Conservation (phyloP, 1,284 basidiomycete genomes). For the Puccinia coronata region DNA sequence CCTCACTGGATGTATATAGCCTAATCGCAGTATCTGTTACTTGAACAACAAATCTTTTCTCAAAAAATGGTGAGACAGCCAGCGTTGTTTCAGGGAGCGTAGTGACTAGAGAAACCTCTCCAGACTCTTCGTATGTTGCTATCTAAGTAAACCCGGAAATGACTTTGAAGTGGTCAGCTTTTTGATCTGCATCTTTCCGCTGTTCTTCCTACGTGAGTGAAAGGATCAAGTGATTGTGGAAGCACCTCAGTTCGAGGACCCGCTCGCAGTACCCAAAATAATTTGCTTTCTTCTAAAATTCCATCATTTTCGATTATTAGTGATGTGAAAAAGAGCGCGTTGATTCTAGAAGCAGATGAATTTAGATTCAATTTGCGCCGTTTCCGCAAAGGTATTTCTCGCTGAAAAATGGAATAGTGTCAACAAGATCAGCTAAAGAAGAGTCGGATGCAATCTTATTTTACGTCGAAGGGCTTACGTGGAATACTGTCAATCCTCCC, state of each 20-base stretch:
- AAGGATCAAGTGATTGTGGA: neutral
- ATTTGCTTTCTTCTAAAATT: conserved; percentile 10
- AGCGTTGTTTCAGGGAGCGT: conserved; percentile 18
- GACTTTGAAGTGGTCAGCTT: neutral
- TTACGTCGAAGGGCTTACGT: neutral
- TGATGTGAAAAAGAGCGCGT: conserved; percentile 21
- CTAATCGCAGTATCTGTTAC: conserved; percentile 20
- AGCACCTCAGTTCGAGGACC: conserved; percentile 31
- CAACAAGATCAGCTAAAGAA: neutral
- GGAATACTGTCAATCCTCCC: conserved; percentile 46
- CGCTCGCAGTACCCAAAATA: conserved; percentile 25
- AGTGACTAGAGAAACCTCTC: neutral
- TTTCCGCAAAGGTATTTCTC: conserved; percentile 40
- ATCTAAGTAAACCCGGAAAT: conserved; percentile 19
- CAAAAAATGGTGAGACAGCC: conserved; percentile 31
- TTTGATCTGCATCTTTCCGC: neutral
- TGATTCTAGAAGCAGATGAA: neutral
- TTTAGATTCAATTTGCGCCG: conserved; percentile 9
- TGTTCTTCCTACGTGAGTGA: neutral
- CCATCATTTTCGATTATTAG: neutral
- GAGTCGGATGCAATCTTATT: neutral
- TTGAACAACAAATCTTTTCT: conserved; percentile 26
- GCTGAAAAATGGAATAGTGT: neutral
- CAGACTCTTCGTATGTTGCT: conserved; percentile 10
- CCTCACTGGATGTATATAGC: conserved; percentile 21